These are phyloP conservation scores for Trichoderma koningiopsis DNA, from an alignment of 2,329 filamentous ascomycete genomes.

Conservation along the genomic window DNA sequence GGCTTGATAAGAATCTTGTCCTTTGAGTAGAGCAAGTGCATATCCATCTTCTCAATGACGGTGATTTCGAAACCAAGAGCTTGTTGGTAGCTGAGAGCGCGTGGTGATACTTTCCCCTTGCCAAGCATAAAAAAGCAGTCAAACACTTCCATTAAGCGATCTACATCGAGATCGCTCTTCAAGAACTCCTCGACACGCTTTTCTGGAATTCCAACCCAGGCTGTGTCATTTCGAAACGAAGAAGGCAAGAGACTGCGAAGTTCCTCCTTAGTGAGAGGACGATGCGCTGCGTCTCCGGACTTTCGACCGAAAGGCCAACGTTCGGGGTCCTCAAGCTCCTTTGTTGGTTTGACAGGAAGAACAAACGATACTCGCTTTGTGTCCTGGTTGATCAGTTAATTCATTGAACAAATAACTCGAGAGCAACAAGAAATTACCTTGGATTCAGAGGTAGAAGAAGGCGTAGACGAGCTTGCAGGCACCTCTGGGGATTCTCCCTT, in stretches of 20 bases:
- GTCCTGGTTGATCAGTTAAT: not conserved
- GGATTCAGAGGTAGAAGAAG: not conserved
- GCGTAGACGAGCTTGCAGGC: not conserved
- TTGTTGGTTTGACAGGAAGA: not conserved
- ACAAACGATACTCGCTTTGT: not conserved
- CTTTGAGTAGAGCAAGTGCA: slow-evolving; percentile 14
- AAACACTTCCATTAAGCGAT: not conserved
- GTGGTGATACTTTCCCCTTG: not conserved
- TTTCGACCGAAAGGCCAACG: not conserved
- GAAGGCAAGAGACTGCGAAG: not conserved
- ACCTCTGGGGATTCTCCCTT: not conserved
- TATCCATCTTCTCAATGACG: slow-evolving; percentile 18
- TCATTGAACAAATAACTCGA: not conserved
- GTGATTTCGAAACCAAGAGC: slow-evolving; percentile 9
- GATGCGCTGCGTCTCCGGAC: not conserved
- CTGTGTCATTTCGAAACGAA: not conserved
- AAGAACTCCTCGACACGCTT: not conserved
- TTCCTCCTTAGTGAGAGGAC: not conserved
- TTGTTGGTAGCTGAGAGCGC: slow-evolving; percentile 18
- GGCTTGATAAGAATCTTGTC: slow-evolving; percentile 21
- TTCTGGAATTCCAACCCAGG: not conserved
- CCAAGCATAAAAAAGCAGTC: slow-evolving; percentile 14
- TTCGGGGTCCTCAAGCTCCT: not conserved
- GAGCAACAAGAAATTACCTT: not conserved
- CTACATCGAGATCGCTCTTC: not conserved